Evolutionary conservation across 441 rosid species (phyloP), one percentile per base, ranked within the genome.

Genomic region (Eutrema salsugineum): DNA sequence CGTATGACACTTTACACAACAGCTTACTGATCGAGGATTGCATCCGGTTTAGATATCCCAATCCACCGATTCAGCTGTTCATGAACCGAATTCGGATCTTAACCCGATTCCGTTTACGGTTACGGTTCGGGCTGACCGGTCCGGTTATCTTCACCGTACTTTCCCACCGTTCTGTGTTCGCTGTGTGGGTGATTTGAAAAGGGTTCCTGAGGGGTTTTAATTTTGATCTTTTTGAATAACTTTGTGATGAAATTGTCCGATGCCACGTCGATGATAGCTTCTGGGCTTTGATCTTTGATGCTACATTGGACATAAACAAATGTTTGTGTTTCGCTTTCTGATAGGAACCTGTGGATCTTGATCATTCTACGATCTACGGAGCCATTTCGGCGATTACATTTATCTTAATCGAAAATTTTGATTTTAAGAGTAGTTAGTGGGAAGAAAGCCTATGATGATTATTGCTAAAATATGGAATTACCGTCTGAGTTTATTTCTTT

Each of bases 261-360:
- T 72, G 71, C 71, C 77, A 72, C 71, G 71, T 72, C 60, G 59
- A 72, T 5, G 77, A 38, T 72, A 72, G 77, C 71, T 17, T 47
- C 3, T 28, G 1, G 1, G 77, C 77, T 0, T 24, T 72, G 77
- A 72, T 65, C 60, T 22, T 72, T n/a, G 77, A 72, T 72, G 77
- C 66, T 56, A 56, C 71, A 65, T 72, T 56, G 71, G 66, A 72
- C 77, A 57, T 14, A 72, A 0, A 72, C 71, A 47, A 2, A 72
- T 72, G 59, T 46, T 2, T 27, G 71, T 72, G 71, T 36, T 72
- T 72, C 77, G 71, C 71, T 56, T 62, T 3, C 77, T 65, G 71
- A 72, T 72, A 72, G 77, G 77, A 72, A 72, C 71, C 71, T 72
- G 77, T 72, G 33, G 77, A 56, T 72, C 66, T 72, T 39, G 17